Evolutionary conservation across 495 filamentous ascomycete genomes (phyloP).

Genomic region (Pseudotulostoma volvatum): DNA sequence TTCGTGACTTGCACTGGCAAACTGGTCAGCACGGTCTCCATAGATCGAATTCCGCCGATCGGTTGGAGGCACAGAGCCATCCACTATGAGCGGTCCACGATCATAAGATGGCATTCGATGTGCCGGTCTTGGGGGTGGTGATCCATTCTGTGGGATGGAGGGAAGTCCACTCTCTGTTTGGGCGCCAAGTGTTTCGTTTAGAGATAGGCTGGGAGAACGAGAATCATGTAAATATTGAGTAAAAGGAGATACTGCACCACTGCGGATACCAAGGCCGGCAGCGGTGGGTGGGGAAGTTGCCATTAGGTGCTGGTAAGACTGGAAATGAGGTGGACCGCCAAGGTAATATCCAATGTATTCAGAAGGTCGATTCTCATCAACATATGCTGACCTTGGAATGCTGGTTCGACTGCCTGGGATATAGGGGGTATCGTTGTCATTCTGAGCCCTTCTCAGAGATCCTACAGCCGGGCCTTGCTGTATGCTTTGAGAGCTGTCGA

Average conservation of each 20-base stretch:
- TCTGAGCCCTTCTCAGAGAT: constrained; percentile 21
- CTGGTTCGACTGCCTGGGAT: constrained; percentile 26
- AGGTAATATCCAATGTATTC: constrained; percentile 55
- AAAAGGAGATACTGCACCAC: constrained; percentile 29
- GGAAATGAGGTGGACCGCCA: constrained; percentile 38
- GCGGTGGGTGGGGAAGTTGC: constrained; percentile 29
- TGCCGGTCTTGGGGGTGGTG: constrained; percentile 10
- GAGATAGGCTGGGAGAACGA: constrained; percentile 19
- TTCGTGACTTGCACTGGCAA: constrained; percentile 17
- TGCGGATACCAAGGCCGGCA: constrained; percentile 31
- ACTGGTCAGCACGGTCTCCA: constrained; percentile 18
- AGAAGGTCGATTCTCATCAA: constrained; percentile 32
- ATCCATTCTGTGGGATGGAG: constrained; percentile 3
- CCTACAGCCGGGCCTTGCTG: constrained; percentile 18
- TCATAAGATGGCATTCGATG: constrained; percentile 15
- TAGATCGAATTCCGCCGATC: constrained; percentile 15
- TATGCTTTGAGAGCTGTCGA: constrained; percentile 15
- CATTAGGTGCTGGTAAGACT: constrained; percentile 28
- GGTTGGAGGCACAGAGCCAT: constrained; percentile 27
- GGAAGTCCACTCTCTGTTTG: constrained; percentile 12
- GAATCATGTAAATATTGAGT: constrained; percentile 26
- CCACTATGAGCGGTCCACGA: constrained; percentile 28
- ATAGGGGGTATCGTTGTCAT: constrained; percentile 26
- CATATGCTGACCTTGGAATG: constrained; percentile 21
- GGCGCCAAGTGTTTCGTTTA: constrained; percentile 11